Base-by-base conservation (phyloP, 1,284 basidiomycete genomes). In the Puccinia triticina region DNA sequence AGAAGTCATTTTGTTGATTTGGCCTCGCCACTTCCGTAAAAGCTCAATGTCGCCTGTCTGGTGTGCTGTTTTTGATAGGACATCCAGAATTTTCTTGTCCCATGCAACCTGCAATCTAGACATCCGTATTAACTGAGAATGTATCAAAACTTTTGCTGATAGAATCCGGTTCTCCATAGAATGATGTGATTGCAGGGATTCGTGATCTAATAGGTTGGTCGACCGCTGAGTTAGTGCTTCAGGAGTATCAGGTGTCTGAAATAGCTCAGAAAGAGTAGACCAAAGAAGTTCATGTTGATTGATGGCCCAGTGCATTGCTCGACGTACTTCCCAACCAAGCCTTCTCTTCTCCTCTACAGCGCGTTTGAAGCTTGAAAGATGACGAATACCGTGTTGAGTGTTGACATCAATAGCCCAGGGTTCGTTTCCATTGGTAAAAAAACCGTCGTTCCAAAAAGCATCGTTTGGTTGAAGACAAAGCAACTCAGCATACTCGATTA, bases 261-360 rank as follows among this genome's bases (percentile, higher is more conserved):
- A 29, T 16, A 59, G n/a, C 29, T 29, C 10, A 8, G 57, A 10
- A 7, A 59, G 23, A 5, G 16, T 7, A 26, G 57, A 29, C 57
- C 57, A 59, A 32, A 59, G 5, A 2, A 59, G 26, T 8, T 59
- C 21, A 46, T 59, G 74, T 37, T 34, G 40, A 29, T 40, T 29
- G 3, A 77, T 26, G 21, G n/a, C 40, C 74, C 74, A 77, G 21
- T 46, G 29, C 53, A 61, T 77, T 14, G 53, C 55, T 12, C 57
- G 26, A 26, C 74, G 29, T 4, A 77, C 57, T 40, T 77, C 74
- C 74, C 50, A 77, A 7, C 74, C 74, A 77, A 77, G 16, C 16
- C 74, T 21, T 43, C 32, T 32, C 12, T 37, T 55, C 26, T 77
- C 74, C 26, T 73, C 71, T 29, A 40, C 16, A 4, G 12, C 37